Evolutionary conservation across 306 rosid genomes (phyloP).

Genomic region (Arachis hypogaea): DNA sequence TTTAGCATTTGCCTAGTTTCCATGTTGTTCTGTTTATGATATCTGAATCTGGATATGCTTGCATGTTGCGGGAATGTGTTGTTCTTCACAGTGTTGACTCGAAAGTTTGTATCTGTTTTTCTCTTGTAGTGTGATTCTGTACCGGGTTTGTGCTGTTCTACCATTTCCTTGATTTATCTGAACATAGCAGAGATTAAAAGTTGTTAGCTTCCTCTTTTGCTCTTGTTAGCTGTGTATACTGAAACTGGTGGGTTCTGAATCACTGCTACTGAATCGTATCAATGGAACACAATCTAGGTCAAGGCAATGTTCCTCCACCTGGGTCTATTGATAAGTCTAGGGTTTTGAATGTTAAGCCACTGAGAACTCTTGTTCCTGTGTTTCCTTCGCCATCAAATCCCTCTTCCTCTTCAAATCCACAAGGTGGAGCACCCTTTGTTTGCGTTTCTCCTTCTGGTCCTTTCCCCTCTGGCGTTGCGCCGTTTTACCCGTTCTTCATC

Average conservation of each 20-base stretch:
- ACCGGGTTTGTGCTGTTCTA: neutral
- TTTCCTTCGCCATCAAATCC: slow-evolving; percentile 71
- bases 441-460: slow-evolving; percentile 91
- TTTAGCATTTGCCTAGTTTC: slow-evolving; percentile 1
- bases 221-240: neutral
- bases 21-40: neutral
- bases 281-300: slow-evolving; percentile 74
- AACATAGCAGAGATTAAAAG: neutral
- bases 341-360: slow-evolving; percentile 82
- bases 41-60: slow-evolving; percentile 38
- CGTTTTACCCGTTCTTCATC: slow-evolving; percentile 75
- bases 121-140: slow-evolving; percentile 25
- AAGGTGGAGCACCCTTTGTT: slow-evolving; percentile 87
- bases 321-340: slow-evolving; percentile 81
- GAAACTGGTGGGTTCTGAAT: slow-evolving; percentile 3
- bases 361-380: slow-evolving; percentile 78
- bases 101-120: slow-evolving; percentile 29
- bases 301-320: slow-evolving; percentile 53
- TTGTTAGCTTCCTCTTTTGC: slow-evolving; percentile 4
- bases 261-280: slow-evolving; percentile 37
- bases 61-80: slow-evolving; percentile 55
- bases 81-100: slow-evolving; percentile 20
- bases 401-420: slow-evolving; percentile 61
- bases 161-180: slow-evolving; percentile 24
- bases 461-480: slow-evolving; percentile 75